Conservation (phyloP, 306 rosid species). For the cucumber (Cucumis sativus) region Cucumber_9930_V3 NC_026661.2:22144501-22145000, state of each 20-base stretch:
- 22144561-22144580: too few relatives aligned
- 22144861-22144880: neutral
- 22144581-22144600: too few relatives aligned
- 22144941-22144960: conserved; percentile 37
- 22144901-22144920: conserved; percentile 46
- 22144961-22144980: conserved; percentile 7
- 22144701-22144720: neutral
- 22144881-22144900: conserved; percentile 11
- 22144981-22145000: conserved; percentile 11
- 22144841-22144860: neutral
- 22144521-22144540: too few relatives aligned
- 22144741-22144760: neutral
- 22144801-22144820: neutral
- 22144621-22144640: too few relatives aligned
- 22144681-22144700: neutral
- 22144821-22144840: too few relatives aligned
- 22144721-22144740: neutral
- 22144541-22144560: too few relatives aligned
- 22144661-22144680: neutral
- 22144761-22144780: neutral
- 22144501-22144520: neutral
- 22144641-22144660: too few relatives aligned
- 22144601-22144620: too few relatives aligned
- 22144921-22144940: conserved; percentile 62
- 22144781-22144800: neutral